Evolutionary conservation across 192 early-diverging fungal species (phyloP).

Genomic region (Coemansia sp.): DNA sequence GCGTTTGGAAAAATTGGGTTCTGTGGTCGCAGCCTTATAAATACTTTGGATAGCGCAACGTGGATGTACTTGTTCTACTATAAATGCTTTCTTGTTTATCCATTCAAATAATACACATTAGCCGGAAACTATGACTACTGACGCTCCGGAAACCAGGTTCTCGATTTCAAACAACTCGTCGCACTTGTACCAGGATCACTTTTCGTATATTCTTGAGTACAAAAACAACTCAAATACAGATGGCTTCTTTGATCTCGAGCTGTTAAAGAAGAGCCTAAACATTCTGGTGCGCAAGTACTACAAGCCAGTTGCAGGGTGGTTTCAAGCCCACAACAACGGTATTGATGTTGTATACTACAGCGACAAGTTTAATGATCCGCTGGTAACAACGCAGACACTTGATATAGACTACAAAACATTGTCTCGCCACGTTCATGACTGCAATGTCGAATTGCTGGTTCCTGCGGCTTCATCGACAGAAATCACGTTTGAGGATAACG

Average conservation of each 20-base stretch:
- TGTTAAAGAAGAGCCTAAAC: slow-evolving; percentile 18
- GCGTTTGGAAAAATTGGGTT: too few relatives aligned
- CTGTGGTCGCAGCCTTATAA: too few relatives aligned
- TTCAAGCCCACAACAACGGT: slow-evolving; percentile 13
- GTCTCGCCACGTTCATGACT: slow-evolving; percentile 18
- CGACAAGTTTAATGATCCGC: slow-evolving; percentile 42
- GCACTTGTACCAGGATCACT: slow-evolving; percentile 49
- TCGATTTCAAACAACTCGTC: slow-evolving; percentile 40
- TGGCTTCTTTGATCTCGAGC: slow-evolving; percentile 20
- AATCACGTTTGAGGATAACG: slow-evolving; percentile 14
- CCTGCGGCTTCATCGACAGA: slow-evolving; percentile 15
- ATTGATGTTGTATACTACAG: slow-evolving; percentile 33
- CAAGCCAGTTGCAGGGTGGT: slow-evolving; percentile 44
- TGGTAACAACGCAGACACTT: slow-evolving; percentile 27
- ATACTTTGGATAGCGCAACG: too few relatives aligned
- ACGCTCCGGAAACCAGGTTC: slow-evolving; percentile 15
- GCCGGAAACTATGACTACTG: not conserved
- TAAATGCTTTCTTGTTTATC: too few relatives aligned
- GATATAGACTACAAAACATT: slow-evolving; percentile 14
- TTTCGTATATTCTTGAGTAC: slow-evolving; percentile 45
- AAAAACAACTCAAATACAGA: slow-evolving; percentile 11
- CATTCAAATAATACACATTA: not conserved
- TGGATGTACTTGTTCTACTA: not conserved
- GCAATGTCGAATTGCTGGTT: slow-evolving; percentile 36
- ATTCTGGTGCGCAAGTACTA: slow-evolving; percentile 38